Conservation (phyloP, 2,329 filamentous ascomycete genomes). For the Apiospora hydei region DNA sequence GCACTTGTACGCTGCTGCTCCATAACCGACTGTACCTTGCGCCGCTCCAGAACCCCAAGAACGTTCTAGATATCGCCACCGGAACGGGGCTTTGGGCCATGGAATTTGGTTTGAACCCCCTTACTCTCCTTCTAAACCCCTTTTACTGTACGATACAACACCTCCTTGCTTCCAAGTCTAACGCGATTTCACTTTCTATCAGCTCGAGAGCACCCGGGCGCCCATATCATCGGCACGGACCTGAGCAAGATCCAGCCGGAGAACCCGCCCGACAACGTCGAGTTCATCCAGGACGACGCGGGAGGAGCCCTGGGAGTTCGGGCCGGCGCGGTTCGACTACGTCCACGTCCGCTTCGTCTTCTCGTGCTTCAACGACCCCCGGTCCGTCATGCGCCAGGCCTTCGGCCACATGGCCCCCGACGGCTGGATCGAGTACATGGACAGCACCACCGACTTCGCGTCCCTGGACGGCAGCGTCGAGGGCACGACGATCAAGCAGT, state of each 20-base stretch:
- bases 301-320: slow-evolving; percentile 22
- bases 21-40: neutral
- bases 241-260: slow-evolving; percentile 27
- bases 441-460: neutral
- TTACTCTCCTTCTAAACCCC: neutral
- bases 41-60: neutral
- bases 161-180: neutral
- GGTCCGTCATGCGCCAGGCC: slow-evolving; percentile 18
- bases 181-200: neutral
- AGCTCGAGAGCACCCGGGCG: neutral
- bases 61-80: slow-evolving; percentile 22
- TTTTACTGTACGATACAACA: too few relatives aligned
- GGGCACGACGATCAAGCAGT: neutral
- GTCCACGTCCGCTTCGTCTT: slow-evolving; percentile 20
- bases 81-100: slow-evolving; percentile 21
- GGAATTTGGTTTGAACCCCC: slow-evolving; percentile 18
- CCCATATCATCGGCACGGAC: slow-evolving; percentile 25
- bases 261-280: neutral
- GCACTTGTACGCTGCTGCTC: neutral
- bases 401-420: slow-evolving; percentile 21
- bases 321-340: slow-evolving; percentile 24
- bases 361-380: slow-evolving; percentile 22
- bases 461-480: neutral
- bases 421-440: slow-evolving; percentile 26
- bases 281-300: slow-evolving; percentile 25